Conservation (phyloP, 441 rosid species). For the Euphorbia celastroides region DNA sequence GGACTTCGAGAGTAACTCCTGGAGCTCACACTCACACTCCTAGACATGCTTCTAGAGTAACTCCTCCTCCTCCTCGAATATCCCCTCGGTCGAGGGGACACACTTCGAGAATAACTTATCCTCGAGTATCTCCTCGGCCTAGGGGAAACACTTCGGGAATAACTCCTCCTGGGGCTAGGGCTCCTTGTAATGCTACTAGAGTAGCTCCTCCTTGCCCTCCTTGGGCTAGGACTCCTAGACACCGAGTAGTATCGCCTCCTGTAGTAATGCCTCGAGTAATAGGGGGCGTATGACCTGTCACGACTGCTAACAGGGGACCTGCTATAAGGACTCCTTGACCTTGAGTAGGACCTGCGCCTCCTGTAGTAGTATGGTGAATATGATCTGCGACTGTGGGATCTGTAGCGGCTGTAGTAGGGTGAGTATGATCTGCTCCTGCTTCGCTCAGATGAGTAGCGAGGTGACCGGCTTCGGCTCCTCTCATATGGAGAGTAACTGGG, state of each 20-base stretch:
- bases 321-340: constrained; percentile 38
- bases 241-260: constrained; percentile 21
- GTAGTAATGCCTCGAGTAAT: constrained; percentile 27
- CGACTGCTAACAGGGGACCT: constrained; percentile 48
- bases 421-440: constrained; percentile 41
- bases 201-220: constrained; percentile 18
- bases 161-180: constrained; percentile 41
- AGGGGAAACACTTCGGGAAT: constrained; percentile 29
- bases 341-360: constrained; percentile 34
- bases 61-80: constrained; percentile 40
- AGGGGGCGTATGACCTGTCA: constrained; percentile 48
- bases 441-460: constrained; percentile 28
- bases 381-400: constrained; percentile 34
- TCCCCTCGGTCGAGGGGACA: constrained; percentile 25
- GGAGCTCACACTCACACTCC: too few species aligned
- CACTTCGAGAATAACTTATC: constrained; percentile 31
- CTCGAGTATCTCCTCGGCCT: constrained; percentile 24
- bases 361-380: constrained; percentile 34
- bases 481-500: constrained; percentile 42
- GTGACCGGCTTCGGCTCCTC: constrained; percentile 41
- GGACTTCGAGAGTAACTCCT: constrained; percentile 30
- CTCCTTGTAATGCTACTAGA: constrained; percentile 25
- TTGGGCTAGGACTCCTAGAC: constrained; percentile 26
- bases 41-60: constrained; percentile 40
- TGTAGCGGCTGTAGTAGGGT: constrained; percentile 27